These are phyloP conservation scores for Aphanocladium album DNA, from an alignment of 2,329 filamentous ascomycete species.

Conservation along the genomic window DNA sequence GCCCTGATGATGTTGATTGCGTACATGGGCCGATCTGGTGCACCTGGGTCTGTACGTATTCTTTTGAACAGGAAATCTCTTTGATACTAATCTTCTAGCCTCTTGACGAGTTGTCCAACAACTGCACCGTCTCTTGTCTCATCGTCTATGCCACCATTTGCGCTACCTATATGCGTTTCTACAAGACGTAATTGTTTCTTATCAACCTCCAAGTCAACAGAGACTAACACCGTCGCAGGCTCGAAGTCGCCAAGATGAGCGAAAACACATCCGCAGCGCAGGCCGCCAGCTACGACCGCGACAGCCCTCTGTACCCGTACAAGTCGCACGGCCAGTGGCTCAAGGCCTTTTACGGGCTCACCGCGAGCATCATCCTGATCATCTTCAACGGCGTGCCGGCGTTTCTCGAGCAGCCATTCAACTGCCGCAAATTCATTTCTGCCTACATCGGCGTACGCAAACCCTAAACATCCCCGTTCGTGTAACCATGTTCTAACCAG, in stretches of 20 bases:
- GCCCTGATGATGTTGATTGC: slow-evolving; percentile 32
- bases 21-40: slow-evolving; percentile 34
- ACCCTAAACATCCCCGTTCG: not conserved
- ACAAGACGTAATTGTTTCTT: slow-evolving; percentile 27
- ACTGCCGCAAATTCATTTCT: slow-evolving; percentile 30
- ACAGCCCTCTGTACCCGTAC: slow-evolving; percentile 32
- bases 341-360: slow-evolving; percentile 30
- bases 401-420: slow-evolving; percentile 30
- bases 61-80: not conserved
- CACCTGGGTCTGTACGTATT: slow-evolving; percentile 29
- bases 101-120: slow-evolving; percentile 32
- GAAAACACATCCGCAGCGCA: slow-evolving; percentile 33
- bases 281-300: slow-evolving; percentile 28
- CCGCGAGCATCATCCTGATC: slow-evolving; percentile 28
- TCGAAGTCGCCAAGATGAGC: slow-evolving; percentile 33
- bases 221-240: slow-evolving; percentile 19
- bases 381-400: slow-evolving; percentile 31
- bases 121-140: slow-evolving; percentile 34
- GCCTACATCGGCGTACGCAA: slow-evolving; percentile 35
- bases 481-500: not conserved
- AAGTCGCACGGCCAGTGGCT: slow-evolving; percentile 36
- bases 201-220: not conserved
- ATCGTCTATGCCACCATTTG: slow-evolving; percentile 36
- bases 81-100: slow-evolving; percentile 22
- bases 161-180: slow-evolving; percentile 35